These are phyloP conservation scores for Sporothrix dimorphospora DNA, from an alignment of 2,329 filamentous ascomycete genomes.

Conservation along the genomic window DNA sequence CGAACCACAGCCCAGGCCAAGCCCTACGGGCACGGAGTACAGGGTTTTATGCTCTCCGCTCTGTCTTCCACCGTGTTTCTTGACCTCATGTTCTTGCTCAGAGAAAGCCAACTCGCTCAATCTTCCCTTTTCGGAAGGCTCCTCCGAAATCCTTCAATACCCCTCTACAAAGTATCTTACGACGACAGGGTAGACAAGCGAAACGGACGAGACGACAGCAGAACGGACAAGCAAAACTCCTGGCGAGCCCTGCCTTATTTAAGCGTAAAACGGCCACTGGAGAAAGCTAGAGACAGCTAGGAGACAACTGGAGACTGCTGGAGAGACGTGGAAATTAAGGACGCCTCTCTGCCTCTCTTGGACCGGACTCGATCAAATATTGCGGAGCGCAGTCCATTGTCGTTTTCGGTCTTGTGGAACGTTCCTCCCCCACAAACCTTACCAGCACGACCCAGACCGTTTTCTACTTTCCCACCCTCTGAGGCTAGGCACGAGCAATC, in stretches of 20 bases:
- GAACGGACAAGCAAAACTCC: not conserved
- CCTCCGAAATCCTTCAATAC: no score
- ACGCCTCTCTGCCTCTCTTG: not conserved
- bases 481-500: not conserved
- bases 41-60: not conserved
- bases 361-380: not conserved
- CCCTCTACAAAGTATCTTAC: no score
- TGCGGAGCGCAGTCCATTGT: not conserved
- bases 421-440: not conserved
- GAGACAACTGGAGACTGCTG: not conserved
- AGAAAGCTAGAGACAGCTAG: not conserved
- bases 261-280: not conserved
- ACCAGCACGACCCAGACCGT: not conserved
- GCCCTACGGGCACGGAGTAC: no score
- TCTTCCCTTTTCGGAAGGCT: not conserved
- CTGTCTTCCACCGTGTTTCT: not conserved
- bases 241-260: not conserved
- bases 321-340: not conserved
- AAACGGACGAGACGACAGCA: not conserved
- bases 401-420: not conserved
- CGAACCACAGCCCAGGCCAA: not conserved
- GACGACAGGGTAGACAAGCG: not conserved
- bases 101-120: not conserved
- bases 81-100: no score
- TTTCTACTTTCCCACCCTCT: not conserved